Conservation (phyloP, 2,329 filamentous ascomycete species). For the Botryotinia narcissicola region DNA sequence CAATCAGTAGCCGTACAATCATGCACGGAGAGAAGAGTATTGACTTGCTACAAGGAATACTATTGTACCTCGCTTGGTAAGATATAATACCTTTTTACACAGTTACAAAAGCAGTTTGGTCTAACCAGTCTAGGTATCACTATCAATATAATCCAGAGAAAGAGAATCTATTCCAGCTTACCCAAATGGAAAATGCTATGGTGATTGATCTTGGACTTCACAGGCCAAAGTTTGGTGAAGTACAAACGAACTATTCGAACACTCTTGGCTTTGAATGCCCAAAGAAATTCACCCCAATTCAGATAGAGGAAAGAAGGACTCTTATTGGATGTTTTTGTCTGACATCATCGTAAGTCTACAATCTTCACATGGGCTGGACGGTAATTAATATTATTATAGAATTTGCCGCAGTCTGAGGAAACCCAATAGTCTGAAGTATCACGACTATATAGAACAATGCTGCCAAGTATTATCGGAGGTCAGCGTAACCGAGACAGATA, state of each 20-base stretch:
- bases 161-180: conserved; percentile 39
- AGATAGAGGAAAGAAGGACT: conserved; percentile 31
- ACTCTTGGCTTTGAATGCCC: conserved; percentile 7
- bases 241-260: not conserved
- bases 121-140: conserved; percentile 33
- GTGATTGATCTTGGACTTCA: conserved; percentile 36
- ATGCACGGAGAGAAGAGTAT: conserved; percentile 55
- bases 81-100: not conserved
- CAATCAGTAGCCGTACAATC: conserved; percentile 56
- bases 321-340: conserved; percentile 35
- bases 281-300: not conserved
- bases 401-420: conserved; percentile 33
- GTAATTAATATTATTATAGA: conserved; percentile 18
- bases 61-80: conserved; percentile 58
- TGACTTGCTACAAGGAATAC: conserved; percentile 55
- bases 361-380: too few relatives aligned
- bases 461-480: conserved; percentile 26
- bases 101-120: not conserved
- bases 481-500: conserved; percentile 29
- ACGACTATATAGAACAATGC: conserved; percentile 32
- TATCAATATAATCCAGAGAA: conserved; percentile 35
- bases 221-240: conserved; percentile 3
- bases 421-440: conserved; percentile 31
- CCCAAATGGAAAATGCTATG: conserved; percentile 37
- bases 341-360: conserved; percentile 29